phyloP scores from a whole-genome alignment of 2,329 filamentous ascomycete species.

The Podosphaera aphanis region DNA sequence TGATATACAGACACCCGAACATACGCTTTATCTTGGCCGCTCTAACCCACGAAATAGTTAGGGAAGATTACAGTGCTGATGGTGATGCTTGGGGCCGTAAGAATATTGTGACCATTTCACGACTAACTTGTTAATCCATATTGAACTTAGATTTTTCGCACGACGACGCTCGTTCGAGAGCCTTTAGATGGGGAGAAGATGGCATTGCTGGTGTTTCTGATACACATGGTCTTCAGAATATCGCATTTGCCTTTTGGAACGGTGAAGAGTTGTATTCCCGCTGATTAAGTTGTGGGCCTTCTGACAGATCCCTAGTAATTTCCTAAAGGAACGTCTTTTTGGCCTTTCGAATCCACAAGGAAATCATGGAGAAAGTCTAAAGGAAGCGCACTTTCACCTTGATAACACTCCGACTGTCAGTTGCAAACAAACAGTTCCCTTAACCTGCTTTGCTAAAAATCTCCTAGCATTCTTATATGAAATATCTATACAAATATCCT shows the following conservation, averaged over 20 bases:
- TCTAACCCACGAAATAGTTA: slow-evolving; percentile 25
- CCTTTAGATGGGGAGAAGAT: slow-evolving; percentile 90
- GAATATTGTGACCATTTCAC: slow-evolving; percentile 18
- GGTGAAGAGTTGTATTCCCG: slow-evolving; percentile 53
- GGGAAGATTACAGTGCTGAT: slow-evolving; percentile 75
- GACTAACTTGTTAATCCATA: slow-evolving; percentile 4
- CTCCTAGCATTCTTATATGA: slow-evolving; percentile 85
- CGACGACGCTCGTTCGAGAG: slow-evolving; percentile 68
- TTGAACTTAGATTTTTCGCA: slow-evolving; percentile 58
- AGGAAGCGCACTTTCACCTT: slow-evolving; percentile 87
- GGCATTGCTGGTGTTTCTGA: slow-evolving; percentile 91
- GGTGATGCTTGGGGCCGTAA: slow-evolving; percentile 91
- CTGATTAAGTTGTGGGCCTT: slow-evolving; percentile 14
- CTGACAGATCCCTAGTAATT: slow-evolving; percentile 37
- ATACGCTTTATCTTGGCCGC: neutral
- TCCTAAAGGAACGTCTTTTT: slow-evolving; percentile 85
- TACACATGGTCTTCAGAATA: slow-evolving; percentile 73
- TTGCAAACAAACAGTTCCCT: neutral
- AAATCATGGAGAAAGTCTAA: slow-evolving; percentile 91
- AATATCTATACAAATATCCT: slow-evolving; percentile 93
- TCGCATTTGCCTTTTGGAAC: slow-evolving; percentile 95
- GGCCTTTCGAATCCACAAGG: slow-evolving; percentile 89
- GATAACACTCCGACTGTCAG: slow-evolving; percentile 55
- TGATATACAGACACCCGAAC: neutral
- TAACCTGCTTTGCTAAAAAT: slow-evolving; percentile 4